Evolutionary conservation across 345 rosid species (phyloP).

Genomic region (Viola odorata): DNA sequence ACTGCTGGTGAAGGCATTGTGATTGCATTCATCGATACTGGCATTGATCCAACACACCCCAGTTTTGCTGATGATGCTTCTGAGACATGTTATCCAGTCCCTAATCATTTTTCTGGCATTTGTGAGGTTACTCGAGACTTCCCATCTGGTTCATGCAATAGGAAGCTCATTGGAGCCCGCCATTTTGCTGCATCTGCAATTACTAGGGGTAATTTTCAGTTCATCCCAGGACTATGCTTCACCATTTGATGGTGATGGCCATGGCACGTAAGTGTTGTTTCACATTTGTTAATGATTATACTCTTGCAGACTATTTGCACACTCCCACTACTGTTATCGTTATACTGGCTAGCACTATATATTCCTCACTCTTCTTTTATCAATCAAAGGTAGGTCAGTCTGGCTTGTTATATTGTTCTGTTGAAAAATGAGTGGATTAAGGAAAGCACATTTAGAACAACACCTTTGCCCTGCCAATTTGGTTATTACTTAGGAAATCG

Average conservation of each 20-base stretch:
- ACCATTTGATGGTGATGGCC: constrained; percentile 94
- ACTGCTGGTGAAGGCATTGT: constrained; percentile 93
- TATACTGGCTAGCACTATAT: not conserved
- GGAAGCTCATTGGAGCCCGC: constrained; percentile 90
- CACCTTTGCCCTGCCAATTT: no score
- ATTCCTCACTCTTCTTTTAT: no score
- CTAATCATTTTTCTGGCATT: constrained; percentile 75
- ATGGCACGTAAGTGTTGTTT: constrained; percentile 75
- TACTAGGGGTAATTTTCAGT: constrained; percentile 86
- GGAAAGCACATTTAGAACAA: no score
- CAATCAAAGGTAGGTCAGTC: no score
- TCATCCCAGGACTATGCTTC: constrained; percentile 85
- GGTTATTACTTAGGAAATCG: no score
- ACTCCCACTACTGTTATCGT: not conserved
- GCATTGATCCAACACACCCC: constrained; percentile 87
- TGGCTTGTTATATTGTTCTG: no score
- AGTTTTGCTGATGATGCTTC: constrained; percentile 70
- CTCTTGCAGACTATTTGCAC: not conserved
- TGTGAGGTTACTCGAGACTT: constrained; percentile 96
- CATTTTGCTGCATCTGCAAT: constrained; percentile 98
- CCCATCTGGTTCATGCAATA: constrained; percentile 95
- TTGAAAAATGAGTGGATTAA: no score
- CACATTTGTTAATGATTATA: not conserved
- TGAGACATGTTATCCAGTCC: constrained; percentile 59
- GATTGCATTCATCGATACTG: constrained; percentile 88